Evolutionary conservation across 345 rosid species (phyloP).

Genomic region (Arabidopsis suecica): DNA sequence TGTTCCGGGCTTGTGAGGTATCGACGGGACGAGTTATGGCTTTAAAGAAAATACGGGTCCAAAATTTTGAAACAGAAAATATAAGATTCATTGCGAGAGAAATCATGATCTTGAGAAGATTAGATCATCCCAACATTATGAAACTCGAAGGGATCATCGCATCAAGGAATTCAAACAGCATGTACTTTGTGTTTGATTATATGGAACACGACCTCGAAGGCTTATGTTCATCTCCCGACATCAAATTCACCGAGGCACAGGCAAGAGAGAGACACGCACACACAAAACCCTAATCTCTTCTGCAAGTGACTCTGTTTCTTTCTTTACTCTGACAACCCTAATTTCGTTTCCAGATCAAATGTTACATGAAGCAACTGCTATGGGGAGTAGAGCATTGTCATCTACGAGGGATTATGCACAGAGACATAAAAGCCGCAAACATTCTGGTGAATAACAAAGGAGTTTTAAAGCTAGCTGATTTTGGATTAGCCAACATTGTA

Average conservation of each 20-base stretch:
- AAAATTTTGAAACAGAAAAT: conserved; percentile 77
- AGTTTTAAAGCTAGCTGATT: conserved; percentile 71
- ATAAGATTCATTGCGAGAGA: conserved; percentile 82
- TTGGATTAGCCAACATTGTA: conserved; percentile 73
- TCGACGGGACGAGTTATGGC: conserved; percentile 74
- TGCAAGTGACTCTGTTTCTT: conserved; percentile 22
- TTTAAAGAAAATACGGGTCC: conserved; percentile 74
- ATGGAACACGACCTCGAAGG: conserved; percentile 90
- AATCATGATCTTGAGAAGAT: conserved; percentile 73
- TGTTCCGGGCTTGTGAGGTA: conserved; percentile 77
- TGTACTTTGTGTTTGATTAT: conserved; percentile 81
- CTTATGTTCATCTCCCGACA: conserved; percentile 61
- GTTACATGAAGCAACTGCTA: conserved; percentile 81
- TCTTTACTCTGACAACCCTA: neutral
- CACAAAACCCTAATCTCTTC: conserved; percentile 12
- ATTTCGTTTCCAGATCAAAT: conserved; percentile 54
- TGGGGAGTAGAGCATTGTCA: conserved; percentile 79
- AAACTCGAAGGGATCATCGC: conserved; percentile 75
- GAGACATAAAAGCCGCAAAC: conserved; percentile 77
- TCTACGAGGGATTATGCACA: conserved; percentile 69
- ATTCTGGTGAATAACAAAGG: conserved; percentile 78
- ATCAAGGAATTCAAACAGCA: conserved; percentile 59
- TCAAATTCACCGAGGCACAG: conserved; percentile 69
- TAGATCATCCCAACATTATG: conserved; percentile 81
- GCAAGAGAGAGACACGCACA: conserved; percentile 38